Conservation (phyloP, 2,329 filamentous ascomycete species). For the Keithomyces neogunnii region DNA sequence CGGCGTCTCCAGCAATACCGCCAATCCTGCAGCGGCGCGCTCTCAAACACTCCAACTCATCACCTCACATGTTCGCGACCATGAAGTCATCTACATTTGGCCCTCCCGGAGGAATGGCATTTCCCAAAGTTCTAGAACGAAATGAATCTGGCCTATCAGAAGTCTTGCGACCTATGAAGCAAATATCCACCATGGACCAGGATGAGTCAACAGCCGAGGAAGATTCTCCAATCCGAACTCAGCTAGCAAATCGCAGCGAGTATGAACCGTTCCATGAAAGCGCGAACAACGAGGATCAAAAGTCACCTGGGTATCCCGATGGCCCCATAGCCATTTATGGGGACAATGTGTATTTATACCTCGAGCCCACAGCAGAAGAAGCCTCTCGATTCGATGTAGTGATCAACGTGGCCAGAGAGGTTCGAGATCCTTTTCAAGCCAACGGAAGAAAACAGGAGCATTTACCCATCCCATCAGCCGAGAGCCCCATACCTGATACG, state of each 20-base stretch:
- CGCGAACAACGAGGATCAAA: slow-evolving; percentile 70
- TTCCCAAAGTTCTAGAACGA: slow-evolving; percentile 51
- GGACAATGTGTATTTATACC: slow-evolving; percentile 68
- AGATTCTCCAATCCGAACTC: slow-evolving; percentile 49
- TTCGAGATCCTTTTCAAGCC: slow-evolving; percentile 61
- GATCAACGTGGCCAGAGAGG: slow-evolving; percentile 77
- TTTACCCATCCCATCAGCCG: slow-evolving; percentile 22
- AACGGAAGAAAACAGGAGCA: slow-evolving; percentile 19
- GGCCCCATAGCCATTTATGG: slow-evolving; percentile 77
- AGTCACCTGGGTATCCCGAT: slow-evolving; percentile 74
- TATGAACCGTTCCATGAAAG: slow-evolving; percentile 53
- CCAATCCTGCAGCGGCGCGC: slow-evolving; percentile 54
- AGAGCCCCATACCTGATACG: slow-evolving; percentile 42
- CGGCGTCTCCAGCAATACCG: slow-evolving; percentile 45
- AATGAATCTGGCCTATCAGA: slow-evolving; percentile 54
- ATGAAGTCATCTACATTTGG: slow-evolving; percentile 52
- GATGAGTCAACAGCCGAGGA: slow-evolving; percentile 43
- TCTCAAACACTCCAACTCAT: slow-evolving; percentile 59
- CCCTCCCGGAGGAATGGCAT: slow-evolving; percentile 54
- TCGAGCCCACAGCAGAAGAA: slow-evolving; percentile 71
- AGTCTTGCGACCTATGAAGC: slow-evolving; percentile 44
- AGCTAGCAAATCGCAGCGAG: slow-evolving; percentile 50
- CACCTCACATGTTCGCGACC: slow-evolving; percentile 56
- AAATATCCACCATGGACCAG: slow-evolving; percentile 25
- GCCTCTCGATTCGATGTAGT: slow-evolving; percentile 73